These are phyloP conservation scores for Puccinia sorghi DNA, from an alignment of 1,284 basidiomycete species.

Conservation along the genomic window DNA sequence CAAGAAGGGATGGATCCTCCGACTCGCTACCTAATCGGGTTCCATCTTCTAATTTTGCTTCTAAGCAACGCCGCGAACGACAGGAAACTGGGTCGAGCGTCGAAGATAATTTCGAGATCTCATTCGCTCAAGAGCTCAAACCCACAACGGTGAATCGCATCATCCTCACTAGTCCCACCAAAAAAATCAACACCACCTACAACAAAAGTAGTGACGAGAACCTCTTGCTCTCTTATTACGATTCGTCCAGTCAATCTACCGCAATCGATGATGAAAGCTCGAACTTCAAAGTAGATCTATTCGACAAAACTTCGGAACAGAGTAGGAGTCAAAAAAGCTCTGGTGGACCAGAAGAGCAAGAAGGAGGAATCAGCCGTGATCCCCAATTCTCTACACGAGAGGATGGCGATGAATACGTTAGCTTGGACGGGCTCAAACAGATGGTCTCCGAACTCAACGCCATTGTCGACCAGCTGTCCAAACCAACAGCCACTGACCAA, in stretches of 20 bases:
- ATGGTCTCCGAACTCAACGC: constrained; percentile 1
- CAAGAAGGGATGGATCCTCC: background rate
- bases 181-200: background rate
- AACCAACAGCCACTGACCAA: background rate
- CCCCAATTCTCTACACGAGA: background rate
- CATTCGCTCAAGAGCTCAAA: constrained; percentile 10
- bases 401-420: constrained; percentile 1
- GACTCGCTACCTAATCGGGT: background rate
- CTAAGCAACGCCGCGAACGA: background rate
- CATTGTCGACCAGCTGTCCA: constrained; percentile 4
- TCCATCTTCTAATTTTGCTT: background rate
- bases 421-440: constrained; percentile 1
- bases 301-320: background rate
- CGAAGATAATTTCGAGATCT: background rate
- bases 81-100: constrained; percentile 24
- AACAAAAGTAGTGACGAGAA: constrained; percentile 4
- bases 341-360: background rate
- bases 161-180: background rate
- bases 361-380: background rate
- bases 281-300: background rate
- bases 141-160: constrained; percentile 13
- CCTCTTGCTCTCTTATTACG: constrained; percentile 4
- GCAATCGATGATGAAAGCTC: constrained; percentile 15
- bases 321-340: constrained; percentile 4
- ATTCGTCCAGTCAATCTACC: constrained; percentile 22